Evolutionary conservation across 169 alveolate genomes (phyloP).

Genomic region (Eimeria sp.): DNA sequence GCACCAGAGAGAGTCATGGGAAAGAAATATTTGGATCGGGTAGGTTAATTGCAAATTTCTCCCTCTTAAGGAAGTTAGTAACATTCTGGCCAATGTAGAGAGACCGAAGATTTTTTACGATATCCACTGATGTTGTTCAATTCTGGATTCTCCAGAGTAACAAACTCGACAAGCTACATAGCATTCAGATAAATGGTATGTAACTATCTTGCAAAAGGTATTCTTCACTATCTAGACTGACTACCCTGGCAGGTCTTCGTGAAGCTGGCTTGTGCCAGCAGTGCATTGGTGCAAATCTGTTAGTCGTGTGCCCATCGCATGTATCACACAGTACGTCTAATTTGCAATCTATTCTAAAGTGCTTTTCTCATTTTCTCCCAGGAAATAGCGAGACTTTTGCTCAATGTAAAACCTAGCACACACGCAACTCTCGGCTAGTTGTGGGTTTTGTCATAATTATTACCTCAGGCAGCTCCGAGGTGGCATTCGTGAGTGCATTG

Average conservation of each 20-base stretch:
- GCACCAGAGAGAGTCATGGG: constrained; percentile 81
- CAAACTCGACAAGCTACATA: constrained; percentile 49
- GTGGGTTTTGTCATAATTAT: background rate
- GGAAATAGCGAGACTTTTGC: constrained; percentile 26
- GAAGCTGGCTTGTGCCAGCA: constrained; percentile 83
- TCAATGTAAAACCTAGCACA: background rate
- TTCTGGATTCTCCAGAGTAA: constrained; percentile 75
- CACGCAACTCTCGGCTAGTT: background rate
- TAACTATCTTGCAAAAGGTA: background rate
- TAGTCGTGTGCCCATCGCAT: constrained; percentile 71
- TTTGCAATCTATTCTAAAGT: background rate
- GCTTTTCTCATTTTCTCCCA: background rate
- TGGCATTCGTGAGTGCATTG: constrained; percentile 62
- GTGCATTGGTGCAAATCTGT: constrained; percentile 61
- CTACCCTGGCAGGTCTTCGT: constrained; percentile 46
- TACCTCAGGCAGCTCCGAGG: constrained; percentile 68
- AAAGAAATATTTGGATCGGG: constrained; percentile 77
- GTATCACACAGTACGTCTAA: background rate
- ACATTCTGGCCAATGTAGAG: background rate
- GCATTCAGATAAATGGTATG: constrained; percentile 58
- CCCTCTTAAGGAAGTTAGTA: background rate
- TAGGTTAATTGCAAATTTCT: background rate
- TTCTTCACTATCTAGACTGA: background rate
- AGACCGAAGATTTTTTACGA: constrained; percentile 73
- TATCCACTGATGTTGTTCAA: constrained; percentile 66